Evolutionary conservation across 495 filamentous ascomycete species (phyloP).

Genomic region (Hypoxylon intermedium): DNA sequence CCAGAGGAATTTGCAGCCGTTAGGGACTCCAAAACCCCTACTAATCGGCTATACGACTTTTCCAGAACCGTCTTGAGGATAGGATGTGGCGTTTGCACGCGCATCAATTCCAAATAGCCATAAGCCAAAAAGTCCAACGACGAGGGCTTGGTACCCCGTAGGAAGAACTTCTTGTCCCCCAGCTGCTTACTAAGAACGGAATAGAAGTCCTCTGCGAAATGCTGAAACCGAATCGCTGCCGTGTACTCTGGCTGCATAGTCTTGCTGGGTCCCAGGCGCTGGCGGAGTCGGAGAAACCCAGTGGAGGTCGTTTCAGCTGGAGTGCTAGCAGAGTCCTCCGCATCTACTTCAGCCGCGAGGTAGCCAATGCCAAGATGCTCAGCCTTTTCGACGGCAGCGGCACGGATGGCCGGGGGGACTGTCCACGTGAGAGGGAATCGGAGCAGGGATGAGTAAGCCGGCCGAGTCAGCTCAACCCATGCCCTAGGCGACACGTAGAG

Average conservation of each 20-base stretch:
- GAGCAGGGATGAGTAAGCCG: slow-evolving; percentile 76
- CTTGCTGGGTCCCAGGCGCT: slow-evolving; percentile 29
- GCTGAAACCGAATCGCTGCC: slow-evolving; percentile 71
- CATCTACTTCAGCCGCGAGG: slow-evolving; percentile 42
- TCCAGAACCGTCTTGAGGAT: slow-evolving; percentile 73
- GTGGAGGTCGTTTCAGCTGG: slow-evolving; percentile 40
- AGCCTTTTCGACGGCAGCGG: slow-evolving; percentile 72
- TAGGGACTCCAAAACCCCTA: slow-evolving; percentile 60
- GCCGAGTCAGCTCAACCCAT: slow-evolving; percentile 74
- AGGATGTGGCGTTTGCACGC: slow-evolving; percentile 70
- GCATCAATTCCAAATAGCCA: slow-evolving; percentile 77
- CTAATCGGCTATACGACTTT: slow-evolving; percentile 60
- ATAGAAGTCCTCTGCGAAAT: slow-evolving; percentile 71
- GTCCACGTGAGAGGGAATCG: slow-evolving; percentile 85
- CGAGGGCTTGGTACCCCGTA: slow-evolving; percentile 57
- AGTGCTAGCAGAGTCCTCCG: slow-evolving; percentile 34
- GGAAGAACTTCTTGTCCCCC: slow-evolving; percentile 57
- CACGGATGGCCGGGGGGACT: slow-evolving; percentile 70
- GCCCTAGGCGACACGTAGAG: slow-evolving; percentile 90
- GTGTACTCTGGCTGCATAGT: slow-evolving; percentile 56
- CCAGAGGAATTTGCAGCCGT: slow-evolving; percentile 28
- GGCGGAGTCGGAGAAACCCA: slow-evolving; percentile 41
- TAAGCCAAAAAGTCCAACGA: slow-evolving; percentile 78
- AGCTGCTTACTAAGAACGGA: slow-evolving; percentile 71
- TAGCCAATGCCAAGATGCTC: slow-evolving; percentile 71